Evolutionary conservation across 139 green algal genomes (phyloP), one percentile per base, ranked within the genome.

Genomic region (Picochlorum sp.): DNA sequence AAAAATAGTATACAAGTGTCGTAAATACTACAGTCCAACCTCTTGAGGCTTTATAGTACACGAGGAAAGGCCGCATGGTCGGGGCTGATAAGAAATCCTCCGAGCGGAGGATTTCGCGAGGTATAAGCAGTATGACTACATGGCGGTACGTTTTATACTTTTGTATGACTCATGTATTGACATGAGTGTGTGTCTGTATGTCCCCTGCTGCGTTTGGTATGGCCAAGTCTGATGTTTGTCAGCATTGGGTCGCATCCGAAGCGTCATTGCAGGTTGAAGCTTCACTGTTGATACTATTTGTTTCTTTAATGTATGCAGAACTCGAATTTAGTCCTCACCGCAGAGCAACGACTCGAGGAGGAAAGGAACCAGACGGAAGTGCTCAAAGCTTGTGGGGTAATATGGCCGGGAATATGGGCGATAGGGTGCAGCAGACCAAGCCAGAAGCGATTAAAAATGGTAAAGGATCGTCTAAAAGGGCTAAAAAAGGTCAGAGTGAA

Each of bases 51-150:
- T 9, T 14, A 41, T 2, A 41, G 28, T 11, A 41, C 7, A 14
- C 34, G 34, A 41, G 34, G 34, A 41, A 41, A 41, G 34, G 34
- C 47, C 16, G 47, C 47, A 54, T 54, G 47, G 47, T 54, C 18
- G 47, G 47, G 47, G 18, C 16, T 26, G 47, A 54, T 20, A 54
- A 54, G 47, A 41, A 41, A 41, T 41, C 34, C 34, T 54, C 47
- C 16, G 34, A 30, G 57, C 66, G 23, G 90, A 96, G 67, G 68
- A 72, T 6, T 63, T 83, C 60, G 92, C 92, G 0, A 85, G 92
- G 10, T 85, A 77, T 55, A 94, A 95, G 69, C 92, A 97, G 77
- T 98, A 97, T 86, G 92, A 98, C 32, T 98, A 98, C 71, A 73
- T 74, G 61, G 88, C 88, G 72, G 90, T 96, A 65, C 75, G 89